These are phyloP conservation scores for Pugionium dolabratum DNA, from an alignment of 345 rosid species.

Conservation along the genomic window DNA sequence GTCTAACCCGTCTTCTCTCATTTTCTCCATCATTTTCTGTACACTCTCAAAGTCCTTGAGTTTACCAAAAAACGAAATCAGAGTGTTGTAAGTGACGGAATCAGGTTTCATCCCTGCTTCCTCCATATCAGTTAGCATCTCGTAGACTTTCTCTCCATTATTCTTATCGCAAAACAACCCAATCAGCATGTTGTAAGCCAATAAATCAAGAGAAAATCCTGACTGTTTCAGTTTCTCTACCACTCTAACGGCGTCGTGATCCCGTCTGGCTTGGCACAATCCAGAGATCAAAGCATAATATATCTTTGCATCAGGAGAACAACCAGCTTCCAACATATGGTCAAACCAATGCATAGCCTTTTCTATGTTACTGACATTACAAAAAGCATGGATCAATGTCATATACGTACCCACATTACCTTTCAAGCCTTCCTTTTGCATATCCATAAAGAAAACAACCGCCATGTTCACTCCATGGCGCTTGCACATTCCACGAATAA, in stretches of 20 bases:
- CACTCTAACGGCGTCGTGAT: slow-evolving; percentile 53
- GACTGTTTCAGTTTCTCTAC: slow-evolving; percentile 52
- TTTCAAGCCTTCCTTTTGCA: slow-evolving; percentile 54
- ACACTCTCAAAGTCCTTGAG: slow-evolving; percentile 49
- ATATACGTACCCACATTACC: slow-evolving; percentile 56
- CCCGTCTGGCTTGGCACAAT: slow-evolving; percentile 61
- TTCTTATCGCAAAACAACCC: slow-evolving; percentile 60
- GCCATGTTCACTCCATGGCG: slow-evolving; percentile 60
- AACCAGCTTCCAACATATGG: slow-evolving; percentile 51
- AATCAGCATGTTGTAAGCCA: slow-evolving; percentile 68
- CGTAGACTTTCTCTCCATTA: slow-evolving; percentile 54
- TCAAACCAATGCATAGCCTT: slow-evolving; percentile 60
- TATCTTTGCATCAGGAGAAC: slow-evolving; percentile 58
- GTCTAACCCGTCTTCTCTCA: slow-evolving; percentile 52
- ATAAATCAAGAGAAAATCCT: slow-evolving; percentile 57
- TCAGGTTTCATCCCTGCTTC: slow-evolving; percentile 55
- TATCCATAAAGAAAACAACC: slow-evolving; percentile 50
- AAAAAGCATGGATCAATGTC: slow-evolving; percentile 60
- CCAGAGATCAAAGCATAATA: slow-evolving; percentile 67
- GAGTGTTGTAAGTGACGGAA: slow-evolving; percentile 59
- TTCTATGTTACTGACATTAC: slow-evolving; percentile 58
- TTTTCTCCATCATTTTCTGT: slow-evolving; percentile 47
- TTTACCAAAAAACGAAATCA: slow-evolving; percentile 56
- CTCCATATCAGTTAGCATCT: slow-evolving; percentile 65
- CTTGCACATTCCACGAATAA: slow-evolving; percentile 75